Evolutionary conservation across 371 early-diverging fungal genomes (phyloP), one percentile per base, ranked within the genome.

Genomic region (Lichtheimia ornata): DNA sequence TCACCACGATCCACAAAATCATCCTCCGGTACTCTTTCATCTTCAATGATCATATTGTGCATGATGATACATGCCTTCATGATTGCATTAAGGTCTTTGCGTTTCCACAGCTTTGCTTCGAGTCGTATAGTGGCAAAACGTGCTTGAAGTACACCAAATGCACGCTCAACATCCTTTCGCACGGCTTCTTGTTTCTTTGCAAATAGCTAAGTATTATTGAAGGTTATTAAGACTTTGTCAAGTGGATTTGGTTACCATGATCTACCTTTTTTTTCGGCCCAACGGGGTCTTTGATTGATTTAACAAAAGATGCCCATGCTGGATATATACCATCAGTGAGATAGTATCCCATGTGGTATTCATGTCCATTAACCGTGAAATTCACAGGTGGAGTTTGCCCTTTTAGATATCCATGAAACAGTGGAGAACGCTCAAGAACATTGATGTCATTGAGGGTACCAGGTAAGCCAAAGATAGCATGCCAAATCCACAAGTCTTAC

Each of bases 21-120:
- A n/a, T n/a, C n/a, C n/a, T n/a, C n/a, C n/a, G n/a, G n/a, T n/a
- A n/a, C n/a, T n/a, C n/a, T n/a, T 13, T 50, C 50, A 22, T 50
- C 20, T 24, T 50, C 50, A n/a, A 50, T 24, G 20, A 50, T 50
- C 50, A 50, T 50, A 13, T 50, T 50, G 24, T 50, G 50, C 50
- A 50, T 50, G 11, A 50, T 50, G 24, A 50, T 50, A 13, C 50
- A 50, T 4, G 50, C 50, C 50, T 50, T 50, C 15, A 22, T 50
- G 20, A 50, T 50, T 5, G 18, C 24, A 22, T 18, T 6, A 22
- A 50, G 50, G 50, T 50, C 3, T 50, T 18, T 22, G 18, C 18
- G 22, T 11, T 50, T 18, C 50, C 50, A 50, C 20, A 24, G 24
- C 18, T n/a, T 18, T 50, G 22, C 50, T 22, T 18, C 22, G 6